phyloP scores from a whole-genome alignment of 2,329 filamentous ascomycete genomes.

The Raffaelea arxii region DNA sequence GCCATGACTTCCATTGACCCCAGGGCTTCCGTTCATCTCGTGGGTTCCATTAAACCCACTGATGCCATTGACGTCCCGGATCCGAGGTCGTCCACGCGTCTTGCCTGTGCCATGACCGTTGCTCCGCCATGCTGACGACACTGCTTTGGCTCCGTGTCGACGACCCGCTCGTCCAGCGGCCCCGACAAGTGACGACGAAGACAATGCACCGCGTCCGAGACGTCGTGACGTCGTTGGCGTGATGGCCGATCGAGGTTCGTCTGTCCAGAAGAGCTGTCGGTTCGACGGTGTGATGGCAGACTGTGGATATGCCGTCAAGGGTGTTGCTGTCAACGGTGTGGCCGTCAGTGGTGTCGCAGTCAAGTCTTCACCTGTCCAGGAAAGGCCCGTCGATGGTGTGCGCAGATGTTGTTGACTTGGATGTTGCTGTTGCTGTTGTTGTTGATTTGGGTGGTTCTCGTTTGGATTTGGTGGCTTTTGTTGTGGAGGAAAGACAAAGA shows the following conservation, averaged over 20 bases:
- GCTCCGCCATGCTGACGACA: constrained; percentile 83
- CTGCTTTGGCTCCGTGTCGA: constrained; percentile 70
- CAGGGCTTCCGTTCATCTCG: too few relatives aligned
- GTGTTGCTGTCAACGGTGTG: constrained; percentile 43
- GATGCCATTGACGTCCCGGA: not conserved
- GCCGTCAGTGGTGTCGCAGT: too few relatives aligned
- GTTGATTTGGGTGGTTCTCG: not conserved
- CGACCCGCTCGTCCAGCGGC: too few relatives aligned
- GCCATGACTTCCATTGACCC: too few relatives aligned
- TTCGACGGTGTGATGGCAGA: constrained; percentile 65
- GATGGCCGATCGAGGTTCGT: constrained; percentile 67
- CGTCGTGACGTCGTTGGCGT: constrained; percentile 44
- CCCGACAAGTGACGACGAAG: too few relatives aligned
- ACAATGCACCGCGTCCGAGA: constrained; percentile 36
- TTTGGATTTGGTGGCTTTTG: not conserved
- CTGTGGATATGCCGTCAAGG: constrained; percentile 61
- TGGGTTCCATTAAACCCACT: too few relatives aligned
- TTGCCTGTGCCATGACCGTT: constrained; percentile 56
- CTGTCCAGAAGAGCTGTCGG: constrained; percentile 43
- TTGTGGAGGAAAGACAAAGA: constrained; percentile 25
- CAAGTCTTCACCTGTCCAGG: constrained; percentile 26
- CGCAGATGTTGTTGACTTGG: constrained; percentile 15
- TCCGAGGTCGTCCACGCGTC: constrained; percentile 70
- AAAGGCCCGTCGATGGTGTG: constrained; percentile 21
- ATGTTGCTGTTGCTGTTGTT: not conserved